Conservation (phyloP, 805 yeast species). For the Candida dendrica region DNA sequence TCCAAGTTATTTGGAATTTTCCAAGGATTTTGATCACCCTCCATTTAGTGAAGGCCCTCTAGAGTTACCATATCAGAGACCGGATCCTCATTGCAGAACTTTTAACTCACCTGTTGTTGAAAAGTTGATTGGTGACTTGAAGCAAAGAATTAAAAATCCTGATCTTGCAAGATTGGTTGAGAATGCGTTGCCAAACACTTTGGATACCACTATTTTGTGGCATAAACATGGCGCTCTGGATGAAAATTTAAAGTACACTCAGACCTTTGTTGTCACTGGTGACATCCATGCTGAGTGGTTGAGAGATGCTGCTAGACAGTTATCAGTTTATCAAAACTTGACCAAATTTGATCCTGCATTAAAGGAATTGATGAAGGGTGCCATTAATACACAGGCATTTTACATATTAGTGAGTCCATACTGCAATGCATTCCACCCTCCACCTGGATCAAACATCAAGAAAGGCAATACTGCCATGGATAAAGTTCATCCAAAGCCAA, state of each 20-base stretch:
- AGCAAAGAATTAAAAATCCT: conserved; percentile 39
- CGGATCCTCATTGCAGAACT: conserved; percentile 64
- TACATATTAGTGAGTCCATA: conserved; percentile 62
- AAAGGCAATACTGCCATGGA: conserved; percentile 51
- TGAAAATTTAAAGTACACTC: conserved; percentile 27
- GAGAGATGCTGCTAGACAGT: conserved; percentile 78
- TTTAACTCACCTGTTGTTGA: conserved; percentile 62
- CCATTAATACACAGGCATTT: conserved; percentile 71
- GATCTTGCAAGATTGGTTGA: conserved; percentile 74
- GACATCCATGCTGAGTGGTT: conserved; percentile 94
- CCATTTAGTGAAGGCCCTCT: conserved; percentile 55
- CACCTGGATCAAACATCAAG: conserved; percentile 36
- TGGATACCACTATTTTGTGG: conserved; percentile 83
- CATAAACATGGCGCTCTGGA: conserved; percentile 26
- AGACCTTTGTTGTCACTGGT: conserved; percentile 81
- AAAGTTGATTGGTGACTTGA: conserved; percentile 44
- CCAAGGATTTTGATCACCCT: conserved; percentile 37
- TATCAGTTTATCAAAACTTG: conserved; percentile 66
- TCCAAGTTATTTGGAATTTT: conserved; percentile 57
- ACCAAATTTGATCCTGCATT: conserved; percentile 43
- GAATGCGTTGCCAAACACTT: conserved; percentile 79
- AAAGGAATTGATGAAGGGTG: conserved; percentile 57
- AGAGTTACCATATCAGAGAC: conserved; percentile 68
- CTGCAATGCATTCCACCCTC: conserved; percentile 92
- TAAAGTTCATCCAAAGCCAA: conserved; percentile 59